Percentiles rank a stretch among this genome's conserved stretches.
phyloP scores from a whole-genome alignment of 257 asterid species.

The Gardenia jasminoides region DNA sequence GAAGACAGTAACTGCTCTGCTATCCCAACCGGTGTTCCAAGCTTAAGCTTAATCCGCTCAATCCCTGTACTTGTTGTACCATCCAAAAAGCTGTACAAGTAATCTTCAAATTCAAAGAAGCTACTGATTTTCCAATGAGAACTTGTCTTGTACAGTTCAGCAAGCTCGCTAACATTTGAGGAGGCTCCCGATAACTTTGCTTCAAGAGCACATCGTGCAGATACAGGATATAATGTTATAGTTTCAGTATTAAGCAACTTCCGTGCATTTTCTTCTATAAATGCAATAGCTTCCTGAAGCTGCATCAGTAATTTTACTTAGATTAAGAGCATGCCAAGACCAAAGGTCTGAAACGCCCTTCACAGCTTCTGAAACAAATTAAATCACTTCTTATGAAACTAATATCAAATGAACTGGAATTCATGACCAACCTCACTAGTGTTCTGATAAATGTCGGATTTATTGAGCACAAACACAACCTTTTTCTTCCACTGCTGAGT shows the following conservation, averaged over 20 bases:
- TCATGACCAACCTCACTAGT: constrained; percentile 62
- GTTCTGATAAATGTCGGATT: constrained; percentile 74
- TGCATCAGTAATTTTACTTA: constrained; percentile 37
- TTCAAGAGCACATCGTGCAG: constrained; percentile 88
- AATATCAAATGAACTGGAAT: constrained; percentile 26
- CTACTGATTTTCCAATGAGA: constrained; percentile 55
- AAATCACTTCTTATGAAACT: constrained; percentile 10
- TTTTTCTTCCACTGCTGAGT: constrained; percentile 95
- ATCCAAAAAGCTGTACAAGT: constrained; percentile 82
- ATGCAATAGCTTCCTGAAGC: constrained; percentile 82
- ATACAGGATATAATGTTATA: constrained; percentile 70
- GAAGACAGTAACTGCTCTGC: constrained; percentile 75
- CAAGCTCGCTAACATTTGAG: constrained; percentile 34
- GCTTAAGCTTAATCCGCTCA: constrained; percentile 88
- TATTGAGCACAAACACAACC: constrained; percentile 83
- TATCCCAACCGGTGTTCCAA: constrained; percentile 84
- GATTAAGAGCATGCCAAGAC: constrained; percentile 12
- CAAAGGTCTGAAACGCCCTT: not conserved
- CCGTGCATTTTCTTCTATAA: constrained; percentile 73
- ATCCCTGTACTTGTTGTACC: constrained; percentile 73
- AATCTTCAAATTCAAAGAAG: constrained; percentile 70
- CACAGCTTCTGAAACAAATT: constrained; percentile 9
- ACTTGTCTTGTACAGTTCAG: constrained; percentile 27
- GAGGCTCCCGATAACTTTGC: constrained; percentile 67
- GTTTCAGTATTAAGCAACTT: constrained; percentile 75